phyloP scores from a whole-genome alignment of 495 filamentous ascomycete genomes.

The Xylaria curta region DNA sequence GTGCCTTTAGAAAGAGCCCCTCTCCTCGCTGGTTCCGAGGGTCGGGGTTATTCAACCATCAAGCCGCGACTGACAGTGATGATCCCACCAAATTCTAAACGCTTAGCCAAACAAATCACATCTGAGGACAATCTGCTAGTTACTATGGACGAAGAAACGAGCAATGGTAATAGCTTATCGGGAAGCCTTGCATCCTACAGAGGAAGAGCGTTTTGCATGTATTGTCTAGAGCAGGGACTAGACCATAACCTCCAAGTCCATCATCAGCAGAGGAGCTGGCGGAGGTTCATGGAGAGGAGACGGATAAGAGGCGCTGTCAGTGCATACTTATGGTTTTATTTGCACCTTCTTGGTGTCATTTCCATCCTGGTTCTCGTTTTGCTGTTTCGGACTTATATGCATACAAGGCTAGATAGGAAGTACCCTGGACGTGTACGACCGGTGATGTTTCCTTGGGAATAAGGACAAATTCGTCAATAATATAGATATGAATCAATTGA shows the following conservation, averaged over 20 bases:
- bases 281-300: slow-evolving; percentile 22
- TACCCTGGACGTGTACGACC: neutral
- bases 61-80: slow-evolving; percentile 11
- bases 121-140: slow-evolving; percentile 19
- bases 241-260: slow-evolving; percentile 16
- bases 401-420: slow-evolving; percentile 17
- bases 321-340: slow-evolving; percentile 25
- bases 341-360: slow-evolving; percentile 28
- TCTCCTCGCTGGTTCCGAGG: slow-evolving; percentile 24
- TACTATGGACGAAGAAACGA: slow-evolving; percentile 19
- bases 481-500: neutral
- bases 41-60: slow-evolving; percentile 21
- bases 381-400: slow-evolving; percentile 26
- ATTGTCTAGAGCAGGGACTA: slow-evolving; percentile 28
- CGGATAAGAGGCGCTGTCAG: slow-evolving; percentile 27
- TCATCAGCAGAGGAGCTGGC: slow-evolving; percentile 3
- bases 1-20: neutral
- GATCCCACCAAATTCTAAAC: neutral
- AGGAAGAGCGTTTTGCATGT: slow-evolving; percentile 23
- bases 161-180: neutral
- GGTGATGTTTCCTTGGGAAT: neutral
- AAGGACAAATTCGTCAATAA: no score
- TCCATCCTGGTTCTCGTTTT: slow-evolving; percentile 23
- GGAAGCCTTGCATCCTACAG: neutral
- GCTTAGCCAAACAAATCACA: neutral